Evolutionary conservation across 2,329 filamentous ascomycete genomes (phyloP).

Genomic region (Diplodia mutila): DNA sequence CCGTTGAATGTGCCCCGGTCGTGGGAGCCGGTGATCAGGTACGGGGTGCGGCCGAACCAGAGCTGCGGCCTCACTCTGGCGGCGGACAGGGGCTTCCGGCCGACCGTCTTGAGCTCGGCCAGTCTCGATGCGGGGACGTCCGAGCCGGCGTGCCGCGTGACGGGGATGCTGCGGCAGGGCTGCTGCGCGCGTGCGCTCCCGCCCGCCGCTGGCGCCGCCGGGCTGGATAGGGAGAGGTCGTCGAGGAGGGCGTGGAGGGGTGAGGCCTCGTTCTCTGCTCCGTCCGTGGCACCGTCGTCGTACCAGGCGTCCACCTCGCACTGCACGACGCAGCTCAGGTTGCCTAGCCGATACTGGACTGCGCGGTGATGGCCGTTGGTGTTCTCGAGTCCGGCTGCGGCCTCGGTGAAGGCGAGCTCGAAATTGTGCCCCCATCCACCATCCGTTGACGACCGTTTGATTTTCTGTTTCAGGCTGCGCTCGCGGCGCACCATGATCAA

Average conservation of each 20-base stretch:
- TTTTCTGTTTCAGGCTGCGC: constrained; percentile 27
- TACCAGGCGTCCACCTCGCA: constrained; percentile 38
- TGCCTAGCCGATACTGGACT: constrained; percentile 35
- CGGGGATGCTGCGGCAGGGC: background rate
- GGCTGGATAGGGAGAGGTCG: background rate
- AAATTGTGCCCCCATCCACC: constrained; percentile 40
- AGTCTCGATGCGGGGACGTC: background rate
- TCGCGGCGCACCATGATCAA: constrained; percentile 41
- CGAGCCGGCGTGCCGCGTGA: background rate
- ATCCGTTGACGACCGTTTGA: constrained; percentile 18
- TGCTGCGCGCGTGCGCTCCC: too few relatives aligned
- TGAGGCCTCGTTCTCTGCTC: background rate
- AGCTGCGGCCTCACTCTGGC: background rate
- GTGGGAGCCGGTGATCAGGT: background rate
- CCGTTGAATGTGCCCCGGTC: too few relatives aligned
- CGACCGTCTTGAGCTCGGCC: background rate
- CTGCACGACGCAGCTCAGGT: constrained; percentile 34
- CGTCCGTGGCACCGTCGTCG: background rate
- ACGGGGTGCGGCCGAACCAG: background rate
- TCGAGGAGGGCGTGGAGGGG: background rate
- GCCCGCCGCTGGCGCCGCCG: too few relatives aligned
- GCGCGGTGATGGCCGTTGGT: constrained; percentile 30
- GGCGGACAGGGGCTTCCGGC: background rate
- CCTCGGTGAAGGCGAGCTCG: constrained; percentile 27
- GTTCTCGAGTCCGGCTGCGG: background rate